Conservation (phyloP, 78 protist species). For the Bodo saltans region DNA sequence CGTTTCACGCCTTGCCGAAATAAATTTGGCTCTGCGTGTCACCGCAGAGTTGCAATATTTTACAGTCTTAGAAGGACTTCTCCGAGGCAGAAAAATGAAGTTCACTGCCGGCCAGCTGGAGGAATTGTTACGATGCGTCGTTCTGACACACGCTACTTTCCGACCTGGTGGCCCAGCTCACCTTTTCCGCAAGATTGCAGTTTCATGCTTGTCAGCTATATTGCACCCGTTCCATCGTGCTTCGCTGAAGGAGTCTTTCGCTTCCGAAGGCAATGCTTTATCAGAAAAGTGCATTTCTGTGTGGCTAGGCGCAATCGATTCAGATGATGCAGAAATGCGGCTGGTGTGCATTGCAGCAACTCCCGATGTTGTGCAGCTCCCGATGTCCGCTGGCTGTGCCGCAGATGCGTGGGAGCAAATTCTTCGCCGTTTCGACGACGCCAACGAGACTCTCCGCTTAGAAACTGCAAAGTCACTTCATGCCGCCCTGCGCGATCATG, state of each 20-base stretch:
- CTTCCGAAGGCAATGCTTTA: neutral
- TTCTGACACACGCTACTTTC: slow-evolving; percentile 3
- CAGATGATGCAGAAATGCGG: neutral
- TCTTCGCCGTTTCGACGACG: neutral
- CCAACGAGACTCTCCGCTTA: neutral
- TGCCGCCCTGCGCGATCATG: neutral
- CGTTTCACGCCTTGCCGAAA: neutral
- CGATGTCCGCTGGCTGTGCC: neutral
- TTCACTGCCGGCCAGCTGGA: slow-evolving; percentile 1
- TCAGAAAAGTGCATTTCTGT: neutral
- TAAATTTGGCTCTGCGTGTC: neutral
- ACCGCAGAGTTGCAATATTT: neutral
- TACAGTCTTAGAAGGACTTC: neutral
- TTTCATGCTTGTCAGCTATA: neutral
- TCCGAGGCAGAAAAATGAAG: neutral
- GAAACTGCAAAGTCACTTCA: neutral
- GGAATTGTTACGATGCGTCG: neutral
- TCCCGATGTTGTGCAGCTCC: neutral
- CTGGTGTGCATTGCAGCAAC: neutral
- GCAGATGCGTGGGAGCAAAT: neutral
- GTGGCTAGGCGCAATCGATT: neutral
- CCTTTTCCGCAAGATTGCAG: slow-evolving; percentile 2
- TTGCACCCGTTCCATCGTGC: neutral
- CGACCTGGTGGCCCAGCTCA: neutral
- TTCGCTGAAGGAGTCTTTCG: neutral